These are phyloP conservation scores for Talaromyces trachyspermus DNA, from an alignment of 495 filamentous ascomycete genomes.

Conservation along the genomic window DNA sequence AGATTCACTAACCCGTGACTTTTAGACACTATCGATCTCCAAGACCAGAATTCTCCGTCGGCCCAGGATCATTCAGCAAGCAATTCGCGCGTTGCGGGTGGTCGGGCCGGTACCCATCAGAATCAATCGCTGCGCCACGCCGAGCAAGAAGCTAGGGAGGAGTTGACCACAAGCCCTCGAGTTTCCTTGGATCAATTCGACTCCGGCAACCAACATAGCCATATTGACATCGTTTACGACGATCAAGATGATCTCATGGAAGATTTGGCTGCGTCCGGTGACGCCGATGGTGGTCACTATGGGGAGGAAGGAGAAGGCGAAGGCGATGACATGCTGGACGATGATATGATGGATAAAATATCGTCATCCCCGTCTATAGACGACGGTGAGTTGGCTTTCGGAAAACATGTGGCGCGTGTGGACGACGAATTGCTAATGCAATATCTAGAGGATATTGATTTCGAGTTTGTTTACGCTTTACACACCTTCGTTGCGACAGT, in stretches of 20 bases:
- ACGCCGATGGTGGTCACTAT: constrained; percentile 48
- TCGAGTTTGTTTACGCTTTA: constrained; percentile 97
- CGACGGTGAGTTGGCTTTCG: constrained; percentile 71
- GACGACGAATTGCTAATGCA: no score
- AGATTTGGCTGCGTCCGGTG: constrained; percentile 41
- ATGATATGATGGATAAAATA: constrained; percentile 93
- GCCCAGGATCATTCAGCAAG: constrained; percentile 65
- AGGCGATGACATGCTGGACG: constrained; percentile 70
- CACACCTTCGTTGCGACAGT: constrained; percentile 97
- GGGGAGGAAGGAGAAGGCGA: constrained; percentile 45
- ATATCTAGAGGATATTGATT: constrained; percentile 93
- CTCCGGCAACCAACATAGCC: constrained; percentile 40
- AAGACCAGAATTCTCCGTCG: constrained; percentile 72
- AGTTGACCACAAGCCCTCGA: constrained; percentile 48
- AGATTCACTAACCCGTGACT: constrained; percentile 13
- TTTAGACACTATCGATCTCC: constrained; percentile 90
- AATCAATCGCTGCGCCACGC: constrained; percentile 73
- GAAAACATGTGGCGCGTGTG: neutral
- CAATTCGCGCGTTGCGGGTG: constrained; percentile 42
- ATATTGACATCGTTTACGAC: constrained; percentile 32
- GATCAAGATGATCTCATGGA: constrained; percentile 27
- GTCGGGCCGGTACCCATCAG: constrained; percentile 73
- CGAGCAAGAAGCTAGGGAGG: constrained; percentile 63
- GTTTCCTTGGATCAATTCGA: constrained; percentile 37
- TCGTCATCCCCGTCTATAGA: constrained; percentile 97